A percentile compares a stretch with the other conserved stretches of the same genome.
phyloP scores from a whole-genome alignment of 2,329 filamentous ascomycete species.

The Tympanopsis confertula region DNA sequence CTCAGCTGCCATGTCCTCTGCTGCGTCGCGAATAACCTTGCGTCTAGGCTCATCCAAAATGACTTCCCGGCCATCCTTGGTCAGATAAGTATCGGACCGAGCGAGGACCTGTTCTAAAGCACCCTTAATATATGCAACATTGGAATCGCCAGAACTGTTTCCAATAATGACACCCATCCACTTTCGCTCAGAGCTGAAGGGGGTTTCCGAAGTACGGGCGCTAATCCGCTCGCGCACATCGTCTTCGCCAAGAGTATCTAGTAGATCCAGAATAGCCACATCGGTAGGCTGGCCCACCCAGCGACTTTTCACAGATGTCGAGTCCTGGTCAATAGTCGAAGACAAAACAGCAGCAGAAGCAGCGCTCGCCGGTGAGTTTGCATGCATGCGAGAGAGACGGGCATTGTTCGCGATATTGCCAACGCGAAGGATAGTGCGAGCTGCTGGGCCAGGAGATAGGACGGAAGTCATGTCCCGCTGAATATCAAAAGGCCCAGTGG shows the following conservation, averaged over 20 bases:
- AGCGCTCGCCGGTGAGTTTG: slow-evolving; percentile 57
- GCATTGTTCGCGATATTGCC: slow-evolving; percentile 96
- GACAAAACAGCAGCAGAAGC: slow-evolving; percentile 73
- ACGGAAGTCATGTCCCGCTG: slow-evolving; percentile 42
- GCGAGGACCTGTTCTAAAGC: slow-evolving; percentile 78
- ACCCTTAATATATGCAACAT: slow-evolving; percentile 91
- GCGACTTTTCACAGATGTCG: slow-evolving; percentile 58
- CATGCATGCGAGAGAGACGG: slow-evolving; percentile 51
- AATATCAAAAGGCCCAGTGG: slow-evolving; percentile 36
- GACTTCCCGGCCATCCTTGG: slow-evolving; percentile 74
- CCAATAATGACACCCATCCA: slow-evolving; percentile 97
- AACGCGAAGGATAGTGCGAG: slow-evolving; percentile 72
- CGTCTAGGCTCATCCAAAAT: slow-evolving; percentile 67
- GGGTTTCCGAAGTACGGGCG: slow-evolving; percentile 71
- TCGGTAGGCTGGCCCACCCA: slow-evolving; percentile 97
- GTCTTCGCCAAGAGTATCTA: slow-evolving; percentile 83
- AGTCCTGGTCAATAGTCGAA: slow-evolving; percentile 62
- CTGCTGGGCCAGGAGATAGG: slow-evolving; percentile 57
- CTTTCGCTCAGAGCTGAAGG: slow-evolving; percentile 93
- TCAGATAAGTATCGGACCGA: slow-evolving; percentile 83
- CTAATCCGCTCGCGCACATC: slow-evolving; percentile 81
- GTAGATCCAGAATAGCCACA: slow-evolving; percentile 86
- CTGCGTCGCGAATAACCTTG: slow-evolving; percentile 65
- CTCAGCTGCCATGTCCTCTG: slow-evolving; percentile 76
- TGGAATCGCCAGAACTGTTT: slow-evolving; percentile 41